phyloP scores from a whole-genome alignment of 352 stramenopile species.

The Thalassiosira pacifica region DNA sequence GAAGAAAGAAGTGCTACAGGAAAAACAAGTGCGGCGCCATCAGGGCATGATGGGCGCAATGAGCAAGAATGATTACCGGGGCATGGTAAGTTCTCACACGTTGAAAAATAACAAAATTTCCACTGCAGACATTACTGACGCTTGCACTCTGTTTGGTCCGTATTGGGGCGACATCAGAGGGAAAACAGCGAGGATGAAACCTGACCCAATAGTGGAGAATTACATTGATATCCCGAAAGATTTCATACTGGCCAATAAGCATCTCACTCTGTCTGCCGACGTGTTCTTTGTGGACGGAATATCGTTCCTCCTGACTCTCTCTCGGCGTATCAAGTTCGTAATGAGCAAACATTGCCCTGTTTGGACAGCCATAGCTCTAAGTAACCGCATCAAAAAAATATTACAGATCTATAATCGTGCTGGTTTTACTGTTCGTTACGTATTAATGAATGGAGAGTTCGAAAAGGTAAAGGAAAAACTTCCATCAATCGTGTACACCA shows the following conservation, averaged over 20 bases:
- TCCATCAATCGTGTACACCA: slow-evolving; percentile 30
- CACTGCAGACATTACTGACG: not conserved
- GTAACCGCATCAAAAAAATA: not conserved
- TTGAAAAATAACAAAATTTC: not conserved
- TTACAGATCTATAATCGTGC: not conserved
- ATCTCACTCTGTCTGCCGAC: not conserved
- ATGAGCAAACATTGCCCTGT: not conserved
- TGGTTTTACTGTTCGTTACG: not conserved
- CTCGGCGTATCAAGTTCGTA: not conserved
- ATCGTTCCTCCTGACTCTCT: not conserved
- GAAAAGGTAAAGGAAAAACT: slow-evolving; percentile 33
- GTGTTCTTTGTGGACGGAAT: slow-evolving; percentile 9
- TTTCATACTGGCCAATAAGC: not conserved
- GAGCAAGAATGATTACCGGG: not conserved
- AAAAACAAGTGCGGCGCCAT: not conserved
- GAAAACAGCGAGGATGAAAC: not conserved
- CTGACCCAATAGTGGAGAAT: slow-evolving; percentile 39
- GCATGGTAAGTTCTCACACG: not conserved
- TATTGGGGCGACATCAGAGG: not conserved
- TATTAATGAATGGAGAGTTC: slow-evolving; percentile 62
- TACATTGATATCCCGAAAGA: slow-evolving; percentile 20
- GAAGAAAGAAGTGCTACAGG: not conserved
- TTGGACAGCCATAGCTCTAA: not conserved
- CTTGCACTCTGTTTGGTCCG: not conserved
- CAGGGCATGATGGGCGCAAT: slow-evolving; percentile 15